A percentile compares a stretch with the other conserved stretches of the same genome.
Conservation (phyloP, 805 yeast genomes). For the Hagleromyces aurorensis region DNA sequence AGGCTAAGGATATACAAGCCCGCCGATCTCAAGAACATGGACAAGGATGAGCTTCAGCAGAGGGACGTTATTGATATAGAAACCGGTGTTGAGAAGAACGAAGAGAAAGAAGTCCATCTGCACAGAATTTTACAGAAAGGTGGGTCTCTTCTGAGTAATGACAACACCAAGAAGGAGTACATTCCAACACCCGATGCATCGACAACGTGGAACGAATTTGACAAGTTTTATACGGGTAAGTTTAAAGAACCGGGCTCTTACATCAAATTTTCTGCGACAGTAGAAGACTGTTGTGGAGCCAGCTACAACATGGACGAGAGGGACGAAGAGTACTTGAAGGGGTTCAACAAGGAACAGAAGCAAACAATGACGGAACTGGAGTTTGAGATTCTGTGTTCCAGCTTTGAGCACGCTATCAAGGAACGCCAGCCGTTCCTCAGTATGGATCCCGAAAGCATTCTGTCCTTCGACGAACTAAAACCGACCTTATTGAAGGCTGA, state of each 20-base stretch:
- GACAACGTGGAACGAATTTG: slow-evolving; percentile 68
- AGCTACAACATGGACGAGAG: slow-evolving; percentile 84
- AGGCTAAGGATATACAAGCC: slow-evolving; percentile 70
- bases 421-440: slow-evolving; percentile 83
- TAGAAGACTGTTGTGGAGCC: slow-evolving; percentile 88
- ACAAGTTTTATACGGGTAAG: slow-evolving; percentile 56
- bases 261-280: slow-evolving; percentile 85
- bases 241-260: slow-evolving; percentile 71
- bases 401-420: slow-evolving; percentile 63
- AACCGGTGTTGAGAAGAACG: slow-evolving; percentile 96
- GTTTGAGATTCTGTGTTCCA: slow-evolving; percentile 69
- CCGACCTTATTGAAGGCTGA: slow-evolving; percentile 39
- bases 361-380: slow-evolving; percentile 63
- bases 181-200: slow-evolving; percentile 98
- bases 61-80: slow-evolving; percentile 85
- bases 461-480: slow-evolving; percentile 62
- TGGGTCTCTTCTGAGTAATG: slow-evolving; percentile 14
- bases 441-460: slow-evolving; percentile 74
- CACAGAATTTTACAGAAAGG: slow-evolving; percentile 79
- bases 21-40: slow-evolving; percentile 71
- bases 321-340: slow-evolving; percentile 61
- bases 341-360: slow-evolving; percentile 30
- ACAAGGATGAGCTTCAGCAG: slow-evolving; percentile 47
- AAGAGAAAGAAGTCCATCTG: slow-evolving; percentile 93
- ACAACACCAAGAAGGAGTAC: slow-evolving; percentile 44